phyloP scores from a whole-genome alignment of 495 filamentous ascomycete genomes.

The Cercophora samala region DNA sequence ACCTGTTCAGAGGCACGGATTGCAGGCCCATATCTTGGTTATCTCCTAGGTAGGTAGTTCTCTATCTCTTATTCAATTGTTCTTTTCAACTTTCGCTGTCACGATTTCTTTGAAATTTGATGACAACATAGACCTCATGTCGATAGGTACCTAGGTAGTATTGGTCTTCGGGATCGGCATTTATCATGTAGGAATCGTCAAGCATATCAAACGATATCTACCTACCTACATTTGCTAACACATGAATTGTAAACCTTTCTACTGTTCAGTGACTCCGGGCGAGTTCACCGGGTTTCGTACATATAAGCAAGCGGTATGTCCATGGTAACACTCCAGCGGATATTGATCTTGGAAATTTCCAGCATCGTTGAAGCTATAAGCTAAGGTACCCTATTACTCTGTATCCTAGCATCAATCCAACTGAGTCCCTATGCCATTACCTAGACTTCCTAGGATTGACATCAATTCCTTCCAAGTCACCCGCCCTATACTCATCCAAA shows the following conservation, averaged over 20 bases:
- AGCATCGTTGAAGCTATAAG: background rate
- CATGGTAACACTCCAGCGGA: background rate
- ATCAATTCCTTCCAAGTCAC: slow-evolving; percentile 26
- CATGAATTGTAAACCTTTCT: too few species aligned
- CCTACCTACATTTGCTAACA: too few species aligned
- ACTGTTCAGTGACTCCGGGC: too few species aligned
- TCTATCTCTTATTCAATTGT: too few species aligned
- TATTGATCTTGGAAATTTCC: background rate
- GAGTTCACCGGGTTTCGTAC: too few species aligned
- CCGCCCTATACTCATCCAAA: slow-evolving; percentile 34
- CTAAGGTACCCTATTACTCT: background rate
- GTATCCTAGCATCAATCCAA: background rate
- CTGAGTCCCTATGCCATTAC: background rate
- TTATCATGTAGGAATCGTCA: too few species aligned
- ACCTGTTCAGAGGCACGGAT: background rate
- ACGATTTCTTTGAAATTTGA: too few species aligned
- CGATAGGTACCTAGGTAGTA: too few species aligned
- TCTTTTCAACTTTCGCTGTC: too few species aligned
- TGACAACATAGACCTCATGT: too few species aligned
- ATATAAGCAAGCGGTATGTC: background rate
- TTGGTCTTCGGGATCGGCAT: too few species aligned
- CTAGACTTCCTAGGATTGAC: background rate
- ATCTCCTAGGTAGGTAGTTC: background rate
- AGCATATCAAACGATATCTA: too few species aligned
- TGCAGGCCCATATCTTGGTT: background rate